Base-by-base conservation (phyloP, 371 early-diverging fungal species). In the Gilbertella persicaria region DNA sequence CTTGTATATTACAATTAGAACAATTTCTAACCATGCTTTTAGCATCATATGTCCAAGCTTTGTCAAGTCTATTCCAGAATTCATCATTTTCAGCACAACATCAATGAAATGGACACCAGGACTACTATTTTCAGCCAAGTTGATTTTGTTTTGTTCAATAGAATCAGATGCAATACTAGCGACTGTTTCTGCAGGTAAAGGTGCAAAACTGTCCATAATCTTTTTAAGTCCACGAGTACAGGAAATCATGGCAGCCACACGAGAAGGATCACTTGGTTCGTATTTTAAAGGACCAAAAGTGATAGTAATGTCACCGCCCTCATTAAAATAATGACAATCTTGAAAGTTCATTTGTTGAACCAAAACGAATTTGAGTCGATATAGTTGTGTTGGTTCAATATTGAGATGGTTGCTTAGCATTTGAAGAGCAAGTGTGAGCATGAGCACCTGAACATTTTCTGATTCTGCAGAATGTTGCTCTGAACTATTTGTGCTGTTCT, bases 1-100 rank as follows among this genome's bases (percentile, higher is more conserved):
- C 75, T 84, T 84, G 68, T 84, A 84, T 4, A 84, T 62, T 14
- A 82, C 74, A 42, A 84, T 75, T 40, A 82, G 24, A 14, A 81
- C 45, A 5, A 75, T 70, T 24, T 84, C 85, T 4, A 84, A 67
- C 85, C 85, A 84, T 20, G 65, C 67, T 39, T 72, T 79, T 25
- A 84, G 66, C 55, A 73, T 66, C 45, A 75, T 53, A 54, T 79
- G 79, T 17, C 66, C 75, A 5, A 79, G 23, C 36, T 51, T 51
- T 10, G 74, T 63, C 25, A 79, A 56, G 44, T 79, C 74, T 0
- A 75, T 45, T 8, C 66, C 68, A 13, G 81, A 76, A 45, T 72
- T 64, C 30, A 79, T 67, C 45, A 77, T 58, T n/a, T 71, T 75
- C 12, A 81, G 61, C 1, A 78, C 71, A 8, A 79, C 70, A 54